Base-by-base conservation (phyloP, 805 yeast genomes). In the Candida wancherniae region DNA sequence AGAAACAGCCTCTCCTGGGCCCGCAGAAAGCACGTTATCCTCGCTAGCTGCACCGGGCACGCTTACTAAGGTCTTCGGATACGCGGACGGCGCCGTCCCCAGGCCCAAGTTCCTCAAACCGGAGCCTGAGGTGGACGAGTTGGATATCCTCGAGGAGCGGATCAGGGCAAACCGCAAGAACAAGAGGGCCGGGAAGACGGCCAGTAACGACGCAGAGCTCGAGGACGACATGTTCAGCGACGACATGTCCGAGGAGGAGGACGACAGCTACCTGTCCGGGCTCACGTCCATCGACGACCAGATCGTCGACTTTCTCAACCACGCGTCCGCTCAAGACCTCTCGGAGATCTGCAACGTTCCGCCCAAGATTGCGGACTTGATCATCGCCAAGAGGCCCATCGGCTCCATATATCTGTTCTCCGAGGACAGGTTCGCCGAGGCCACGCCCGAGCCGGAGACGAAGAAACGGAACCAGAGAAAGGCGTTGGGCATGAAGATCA, bases 281-380 rank as follows among this genome's bases (percentile, higher is more conserved):
- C 40, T 62, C 19, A 65, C 71, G 3, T 48, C 65, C 4, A 77
- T 81, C 41, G 88, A 81, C 47, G 66, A 66, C 10, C 77, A 84
- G 37, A 74, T 86, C 15, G 59, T 88, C 27, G 73, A 77, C 26
- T 87, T 92, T 45, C 66, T 90, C 41, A 92, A 92, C 56, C 72
- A 75, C 9, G 90, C 94, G 1, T 73, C 83, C 10, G 66, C 63
- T 2, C 74, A 77, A 34, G 95, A 88, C 51, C 63, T 92, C 26
- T 73, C 81, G 8, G 97, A 90, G 58, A 75, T 88, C 19, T 76
- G 92, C 5, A 77, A 77, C 17, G 77, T 86, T 28, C 64, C 76
- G 1, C 78, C 84, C 8, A 73, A 69, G 6, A 65, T 75, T 17
- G 96, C 94, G 0, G 71, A 75, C 19, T 40, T 64, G 5, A 60